phyloP scores from a whole-genome alignment of 495 filamentous ascomycete genomes.

The Penicillium chermesinum region DNA sequence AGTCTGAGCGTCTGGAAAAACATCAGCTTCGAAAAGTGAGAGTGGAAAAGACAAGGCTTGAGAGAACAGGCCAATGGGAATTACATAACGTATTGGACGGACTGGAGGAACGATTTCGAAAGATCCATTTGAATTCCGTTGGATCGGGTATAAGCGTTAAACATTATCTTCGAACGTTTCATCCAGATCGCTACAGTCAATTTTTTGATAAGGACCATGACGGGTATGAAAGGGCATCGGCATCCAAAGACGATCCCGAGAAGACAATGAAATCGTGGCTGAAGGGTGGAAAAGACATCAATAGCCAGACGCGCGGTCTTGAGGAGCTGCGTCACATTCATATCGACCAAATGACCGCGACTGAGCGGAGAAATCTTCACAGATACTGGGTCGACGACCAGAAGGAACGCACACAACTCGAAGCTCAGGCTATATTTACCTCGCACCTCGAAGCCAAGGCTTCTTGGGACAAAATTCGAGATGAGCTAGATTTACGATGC shows the following conservation, averaged over 20 bases:
- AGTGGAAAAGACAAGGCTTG: slow-evolving; percentile 14
- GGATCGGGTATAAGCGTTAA: slow-evolving; percentile 1
- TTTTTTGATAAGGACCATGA: neutral
- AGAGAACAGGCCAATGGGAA: slow-evolving; percentile 7
- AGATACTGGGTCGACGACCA: too few species aligned
- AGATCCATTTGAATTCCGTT: neutral
- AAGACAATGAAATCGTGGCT: neutral
- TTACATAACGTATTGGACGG: neutral
- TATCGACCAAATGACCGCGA: too few species aligned
- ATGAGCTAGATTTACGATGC: slow-evolving; percentile 4
- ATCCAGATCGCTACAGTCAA: neutral
- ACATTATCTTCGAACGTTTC: neutral
- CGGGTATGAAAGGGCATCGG: neutral
- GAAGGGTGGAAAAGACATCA: neutral
- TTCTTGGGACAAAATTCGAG: neutral
- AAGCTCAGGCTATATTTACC: neutral
- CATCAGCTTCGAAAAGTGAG: slow-evolving; percentile 11
- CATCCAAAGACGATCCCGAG: neutral
- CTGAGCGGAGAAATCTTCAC: too few species aligned
- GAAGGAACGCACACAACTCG: neutral
- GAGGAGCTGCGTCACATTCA: too few species aligned
- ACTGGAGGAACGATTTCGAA: neutral
- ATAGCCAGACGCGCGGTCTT: too few species aligned
- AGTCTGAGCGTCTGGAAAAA: neutral
- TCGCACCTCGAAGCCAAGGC: slow-evolving; percentile 4